phyloP scores from a whole-genome alignment of 352 stramenopile species.

The Globisporangium splendens region DNA sequence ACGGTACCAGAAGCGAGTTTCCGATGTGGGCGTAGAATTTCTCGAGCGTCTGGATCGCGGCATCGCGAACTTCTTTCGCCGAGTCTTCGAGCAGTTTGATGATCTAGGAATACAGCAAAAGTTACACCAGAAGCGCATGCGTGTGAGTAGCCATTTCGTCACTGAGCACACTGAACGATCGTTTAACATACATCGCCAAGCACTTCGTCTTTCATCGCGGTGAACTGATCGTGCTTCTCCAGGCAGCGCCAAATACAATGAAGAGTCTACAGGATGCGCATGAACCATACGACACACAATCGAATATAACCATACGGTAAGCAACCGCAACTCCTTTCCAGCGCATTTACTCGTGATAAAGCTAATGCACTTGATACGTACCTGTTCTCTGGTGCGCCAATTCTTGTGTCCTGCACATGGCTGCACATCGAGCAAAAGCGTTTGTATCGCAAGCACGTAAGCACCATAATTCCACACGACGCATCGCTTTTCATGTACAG shows the following conservation, averaged over 20 bases:
- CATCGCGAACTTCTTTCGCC: slow-evolving; percentile 79
- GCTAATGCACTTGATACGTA: too few species aligned
- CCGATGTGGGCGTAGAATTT: slow-evolving; percentile 73
- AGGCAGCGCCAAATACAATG: slow-evolving; percentile 64
- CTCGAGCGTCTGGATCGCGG: slow-evolving; percentile 60
- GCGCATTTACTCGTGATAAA: neutral
- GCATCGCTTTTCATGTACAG: neutral
- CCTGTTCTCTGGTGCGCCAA: slow-evolving; percentile 79
- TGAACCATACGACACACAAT: too few species aligned
- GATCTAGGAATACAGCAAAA: slow-evolving; percentile 22
- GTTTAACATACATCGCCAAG: slow-evolving; percentile 44
- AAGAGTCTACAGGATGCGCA: slow-evolving; percentile 31
- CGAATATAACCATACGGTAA: too few species aligned
- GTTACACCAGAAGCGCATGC: slow-evolving; percentile 1
- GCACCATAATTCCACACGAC: slow-evolving; percentile 4
- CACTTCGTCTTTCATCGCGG: slow-evolving; percentile 45
- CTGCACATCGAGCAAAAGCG: neutral
- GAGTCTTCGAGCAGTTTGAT: slow-evolving; percentile 75
- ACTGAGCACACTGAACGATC: neutral
- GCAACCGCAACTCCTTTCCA: too few species aligned
- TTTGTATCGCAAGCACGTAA: neutral
- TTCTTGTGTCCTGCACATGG: slow-evolving; percentile 72
- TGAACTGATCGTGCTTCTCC: slow-evolving; percentile 48
- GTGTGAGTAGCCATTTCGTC: neutral
- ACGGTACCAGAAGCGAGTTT: slow-evolving; percentile 57